Conservation (phyloP, 495 filamentous ascomycete genomes). For the Glarea lozoyensis region DNA sequence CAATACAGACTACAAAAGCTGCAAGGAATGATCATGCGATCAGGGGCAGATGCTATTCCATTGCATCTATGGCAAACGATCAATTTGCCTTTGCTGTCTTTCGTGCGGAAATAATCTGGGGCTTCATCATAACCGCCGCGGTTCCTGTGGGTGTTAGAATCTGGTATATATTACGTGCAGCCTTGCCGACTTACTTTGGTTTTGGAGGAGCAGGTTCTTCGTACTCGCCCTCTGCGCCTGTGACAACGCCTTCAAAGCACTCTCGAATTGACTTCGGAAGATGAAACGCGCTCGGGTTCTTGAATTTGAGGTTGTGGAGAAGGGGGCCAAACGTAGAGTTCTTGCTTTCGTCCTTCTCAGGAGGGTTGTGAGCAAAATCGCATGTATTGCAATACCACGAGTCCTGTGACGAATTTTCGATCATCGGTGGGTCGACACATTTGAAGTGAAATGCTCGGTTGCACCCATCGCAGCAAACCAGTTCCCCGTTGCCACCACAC, state of each 20-base stretch:
- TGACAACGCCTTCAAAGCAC: constrained; percentile 64
- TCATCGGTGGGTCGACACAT: constrained; percentile 73
- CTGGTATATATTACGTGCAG: no score
- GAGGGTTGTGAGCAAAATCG: constrained; percentile 27
- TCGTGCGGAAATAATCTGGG: constrained; percentile 57
- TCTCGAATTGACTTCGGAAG: constrained; percentile 61
- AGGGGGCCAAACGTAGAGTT: constrained; percentile 53
- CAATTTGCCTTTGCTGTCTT: constrained; percentile 56
- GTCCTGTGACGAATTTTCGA: constrained; percentile 51
- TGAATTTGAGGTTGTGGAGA: constrained; percentile 47
- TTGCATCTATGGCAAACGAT: constrained; percentile 67
- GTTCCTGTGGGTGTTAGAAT: constrained; percentile 14
- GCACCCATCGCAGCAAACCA: constrained; percentile 92
- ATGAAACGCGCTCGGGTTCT: constrained; percentile 62
- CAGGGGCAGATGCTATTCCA: constrained; percentile 39
- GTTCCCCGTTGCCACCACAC: constrained; percentile 70
- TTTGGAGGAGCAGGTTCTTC: constrained; percentile 31
- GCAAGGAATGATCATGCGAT: constrained; percentile 63
- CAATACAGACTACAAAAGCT: constrained; percentile 72
- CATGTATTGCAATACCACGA: constrained; percentile 84
- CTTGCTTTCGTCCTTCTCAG: constrained; percentile 27
- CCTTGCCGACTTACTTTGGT: constrained; percentile 23
- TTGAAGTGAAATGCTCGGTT: constrained; percentile 75
- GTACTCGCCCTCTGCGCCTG: constrained; percentile 70
- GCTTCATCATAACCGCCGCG: constrained; percentile 44